Evolutionary conservation across 2,329 filamentous ascomycete genomes (phyloP).

Genomic region (Epichloe sp.): DNA sequence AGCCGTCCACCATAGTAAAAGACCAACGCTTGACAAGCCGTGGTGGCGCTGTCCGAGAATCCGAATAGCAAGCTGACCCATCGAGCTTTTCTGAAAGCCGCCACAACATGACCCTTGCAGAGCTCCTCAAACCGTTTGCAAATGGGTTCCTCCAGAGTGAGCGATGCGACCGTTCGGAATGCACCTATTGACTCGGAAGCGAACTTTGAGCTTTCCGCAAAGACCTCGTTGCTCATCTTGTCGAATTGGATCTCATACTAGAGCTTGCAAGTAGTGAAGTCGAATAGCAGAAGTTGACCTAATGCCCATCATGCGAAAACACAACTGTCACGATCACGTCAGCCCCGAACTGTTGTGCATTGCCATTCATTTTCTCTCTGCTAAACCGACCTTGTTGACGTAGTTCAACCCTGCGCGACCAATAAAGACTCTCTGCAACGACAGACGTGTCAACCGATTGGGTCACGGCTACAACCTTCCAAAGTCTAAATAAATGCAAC

Average conservation of each 20-base stretch:
- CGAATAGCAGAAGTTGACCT: no score
- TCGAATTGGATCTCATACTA: constrained; percentile 53
- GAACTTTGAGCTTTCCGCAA: constrained; percentile 59
- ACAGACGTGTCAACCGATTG: not conserved
- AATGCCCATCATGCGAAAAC: no score
- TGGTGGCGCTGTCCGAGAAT: constrained; percentile 52
- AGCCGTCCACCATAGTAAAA: constrained; percentile 56
- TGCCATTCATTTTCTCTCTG: no score
- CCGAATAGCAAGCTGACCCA: constrained; percentile 54
- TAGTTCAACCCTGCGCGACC: no score
- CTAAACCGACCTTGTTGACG: no score
- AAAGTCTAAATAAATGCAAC: constrained; percentile 1
- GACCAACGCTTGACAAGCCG: constrained; percentile 49
- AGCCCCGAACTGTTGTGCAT: no score
- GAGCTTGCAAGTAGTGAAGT: no score
- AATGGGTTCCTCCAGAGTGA: constrained; percentile 58
- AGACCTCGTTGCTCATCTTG: constrained; percentile 53
- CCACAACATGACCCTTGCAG: constrained; percentile 42
- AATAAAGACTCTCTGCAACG: not conserved
- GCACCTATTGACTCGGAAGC: constrained; percentile 62
- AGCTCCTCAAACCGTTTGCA: constrained; percentile 45
- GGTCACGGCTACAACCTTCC: no score
- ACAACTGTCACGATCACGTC: no score
- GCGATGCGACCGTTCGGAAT: constrained; percentile 56
- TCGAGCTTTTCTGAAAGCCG: constrained; percentile 47